phyloP scores from a whole-genome alignment of 495 filamentous ascomycete genomes.

The Wilcoxina mikolae region DNA sequence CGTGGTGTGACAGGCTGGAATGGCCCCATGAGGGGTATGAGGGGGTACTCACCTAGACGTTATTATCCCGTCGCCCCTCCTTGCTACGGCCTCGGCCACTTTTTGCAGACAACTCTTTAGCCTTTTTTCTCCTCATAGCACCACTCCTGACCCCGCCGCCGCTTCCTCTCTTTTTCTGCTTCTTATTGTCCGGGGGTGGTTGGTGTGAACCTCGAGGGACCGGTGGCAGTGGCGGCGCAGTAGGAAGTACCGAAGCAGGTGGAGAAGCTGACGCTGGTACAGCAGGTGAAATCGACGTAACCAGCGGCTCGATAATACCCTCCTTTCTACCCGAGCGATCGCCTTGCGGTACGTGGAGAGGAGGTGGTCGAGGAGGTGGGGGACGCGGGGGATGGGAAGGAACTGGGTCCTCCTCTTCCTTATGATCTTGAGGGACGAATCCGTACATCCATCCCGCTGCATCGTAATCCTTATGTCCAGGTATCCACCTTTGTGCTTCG shows the following conservation, averaged over 20 bases:
- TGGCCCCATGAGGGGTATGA: background rate
- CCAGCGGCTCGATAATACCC: too few species aligned
- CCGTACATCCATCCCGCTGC: conserved; percentile 26
- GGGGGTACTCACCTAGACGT: background rate
- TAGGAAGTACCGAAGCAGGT: too few species aligned
- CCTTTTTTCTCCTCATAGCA: background rate
- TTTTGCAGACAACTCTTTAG: background rate
- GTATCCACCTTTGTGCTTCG: conserved; percentile 25
- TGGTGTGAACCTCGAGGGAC: background rate
- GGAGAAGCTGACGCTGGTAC: too few species aligned
- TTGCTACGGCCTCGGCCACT: background rate
- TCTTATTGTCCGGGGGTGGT: background rate
- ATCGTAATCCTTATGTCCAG: conserved; percentile 24
- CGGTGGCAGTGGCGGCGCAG: too few species aligned
- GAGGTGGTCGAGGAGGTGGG: background rate
- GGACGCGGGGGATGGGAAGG: background rate
- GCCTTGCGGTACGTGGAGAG: too few species aligned
- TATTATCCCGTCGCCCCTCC: background rate
- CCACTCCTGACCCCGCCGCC: background rate
- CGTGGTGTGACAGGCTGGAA: background rate
- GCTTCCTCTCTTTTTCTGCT: background rate
- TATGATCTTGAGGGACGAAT: conserved; percentile 7
- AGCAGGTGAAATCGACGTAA: too few species aligned
- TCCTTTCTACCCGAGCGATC: too few species aligned
- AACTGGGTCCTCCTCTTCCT: background rate